Evolutionary conservation across 2,329 filamentous ascomycete species (phyloP).

Genomic region (Byssochlamys sp.): DNA sequence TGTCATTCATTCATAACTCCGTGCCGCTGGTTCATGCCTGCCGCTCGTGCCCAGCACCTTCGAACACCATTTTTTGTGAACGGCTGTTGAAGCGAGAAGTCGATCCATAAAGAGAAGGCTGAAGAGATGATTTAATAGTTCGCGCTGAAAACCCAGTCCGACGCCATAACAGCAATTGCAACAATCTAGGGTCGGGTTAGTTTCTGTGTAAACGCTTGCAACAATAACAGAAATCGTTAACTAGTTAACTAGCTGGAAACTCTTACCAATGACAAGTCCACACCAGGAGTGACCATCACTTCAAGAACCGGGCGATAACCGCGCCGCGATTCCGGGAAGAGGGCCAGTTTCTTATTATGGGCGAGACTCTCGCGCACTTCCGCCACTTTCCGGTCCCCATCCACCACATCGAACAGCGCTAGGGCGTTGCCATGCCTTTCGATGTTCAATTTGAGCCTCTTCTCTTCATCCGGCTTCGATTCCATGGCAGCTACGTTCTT

Average conservation of each 20-base stretch:
- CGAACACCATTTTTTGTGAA: not conserved
- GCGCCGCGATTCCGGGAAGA: slow-evolving; percentile 5
- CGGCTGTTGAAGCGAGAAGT: too few species aligned
- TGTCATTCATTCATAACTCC: not conserved
- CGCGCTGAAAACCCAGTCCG: not conserved
- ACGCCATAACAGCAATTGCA: not conserved
- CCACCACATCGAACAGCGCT: slow-evolving; percentile 12
- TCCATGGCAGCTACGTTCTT: slow-evolving; percentile 14
- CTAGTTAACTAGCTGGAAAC: not conserved
- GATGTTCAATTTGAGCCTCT: slow-evolving; percentile 6
- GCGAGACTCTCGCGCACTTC: slow-evolving; percentile 13
- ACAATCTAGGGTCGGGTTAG: not conserved
- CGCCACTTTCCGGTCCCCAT: slow-evolving; percentile 13
- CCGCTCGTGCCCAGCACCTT: not conserved
- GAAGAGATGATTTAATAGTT: not conserved
- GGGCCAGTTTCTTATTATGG: slow-evolving; percentile 14
- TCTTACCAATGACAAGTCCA: slow-evolving; percentile 6
- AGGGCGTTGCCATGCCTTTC: slow-evolving; percentile 9
- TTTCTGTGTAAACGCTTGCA: not conserved
- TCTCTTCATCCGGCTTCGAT: not conserved
- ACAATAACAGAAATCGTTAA: not conserved
- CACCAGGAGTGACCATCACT: slow-evolving; percentile 3
- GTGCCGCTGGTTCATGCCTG: not conserved
- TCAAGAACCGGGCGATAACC: slow-evolving; percentile 5
- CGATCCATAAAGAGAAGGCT: not conserved